Evolutionary conservation across 139 green algal genomes (phyloP).

Genomic region (Nannochloris sp.): DNA sequence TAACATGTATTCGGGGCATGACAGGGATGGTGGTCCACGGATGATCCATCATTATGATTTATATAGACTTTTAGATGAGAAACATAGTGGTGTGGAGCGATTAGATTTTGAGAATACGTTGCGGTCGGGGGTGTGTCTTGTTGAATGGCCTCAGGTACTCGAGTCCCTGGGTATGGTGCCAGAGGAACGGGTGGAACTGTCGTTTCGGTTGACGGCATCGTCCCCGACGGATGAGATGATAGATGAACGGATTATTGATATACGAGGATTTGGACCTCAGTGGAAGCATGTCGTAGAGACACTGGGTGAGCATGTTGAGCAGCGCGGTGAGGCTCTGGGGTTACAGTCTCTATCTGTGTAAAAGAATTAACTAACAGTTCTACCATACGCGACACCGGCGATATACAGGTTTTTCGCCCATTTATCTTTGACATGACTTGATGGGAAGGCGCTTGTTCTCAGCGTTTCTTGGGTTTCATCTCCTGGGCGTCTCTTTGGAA

Average conservation of each 20-base stretch:
- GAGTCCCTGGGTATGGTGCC: too few relatives aligned
- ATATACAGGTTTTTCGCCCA: conserved; percentile 99
- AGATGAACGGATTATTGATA: too few relatives aligned
- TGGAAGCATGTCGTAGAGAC: neutral
- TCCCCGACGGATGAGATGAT: too few relatives aligned
- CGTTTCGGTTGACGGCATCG: too few relatives aligned
- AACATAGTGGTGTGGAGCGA: conserved; percentile 1
- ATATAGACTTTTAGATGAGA: conserved; percentile 46
- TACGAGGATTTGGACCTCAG: neutral
- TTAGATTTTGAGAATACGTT: conserved; percentile 9
- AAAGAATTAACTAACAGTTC: conserved; percentile 62
- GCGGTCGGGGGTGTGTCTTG: conserved; percentile 16
- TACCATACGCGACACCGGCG: conserved; percentile 84
- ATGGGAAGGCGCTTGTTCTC: conserved; percentile 88
- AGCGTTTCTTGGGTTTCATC: conserved; percentile 98
- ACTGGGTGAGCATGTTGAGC: neutral
- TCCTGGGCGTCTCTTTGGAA: conserved; percentile 65
- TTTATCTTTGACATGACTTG: conserved; percentile 97
- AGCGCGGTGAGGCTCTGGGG: too few relatives aligned
- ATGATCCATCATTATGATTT: conserved; percentile 76
- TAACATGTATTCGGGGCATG: conserved; percentile 48
- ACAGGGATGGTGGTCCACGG: conserved; percentile 17
- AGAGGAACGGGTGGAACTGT: too few relatives aligned
- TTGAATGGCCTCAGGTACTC: conserved; percentile 28
- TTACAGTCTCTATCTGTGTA: neutral